Evolutionary conservation across 1,284 basidiomycete species (phyloP), one percentile per base, ranked within the genome.

Genomic region (Fomitopsis pinicola): DNA sequence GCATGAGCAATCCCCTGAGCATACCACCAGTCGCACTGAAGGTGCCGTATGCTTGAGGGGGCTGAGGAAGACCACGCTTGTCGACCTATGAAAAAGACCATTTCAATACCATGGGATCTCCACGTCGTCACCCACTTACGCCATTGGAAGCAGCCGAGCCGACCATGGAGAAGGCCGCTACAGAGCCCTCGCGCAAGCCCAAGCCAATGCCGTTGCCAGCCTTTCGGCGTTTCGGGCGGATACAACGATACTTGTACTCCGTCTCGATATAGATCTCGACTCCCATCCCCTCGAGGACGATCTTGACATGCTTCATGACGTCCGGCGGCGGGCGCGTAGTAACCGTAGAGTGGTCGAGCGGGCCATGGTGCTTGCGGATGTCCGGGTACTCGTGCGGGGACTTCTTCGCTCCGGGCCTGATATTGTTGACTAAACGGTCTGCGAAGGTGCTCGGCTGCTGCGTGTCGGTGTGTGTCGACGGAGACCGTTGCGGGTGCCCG

Each of bases 271-370:
- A 86, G 65, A 96, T 82, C 55, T 97, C 94, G 61, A 99, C 82
- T 26, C 97, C 97, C 94, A 99, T 96, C 46, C 83, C 84, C 68
- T 88, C 83, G 60, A 99, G 80, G 17, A 95, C 91, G 62, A 82
- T 80, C 67, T 85, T 82, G 40, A 98, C 85, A 71, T 95, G 91
- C 62, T 82, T 84, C 80, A 99, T 93, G 48, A 98, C 94, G 64
- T 94, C 91, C 6, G 87, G 83, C 14, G 97, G 96, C 15, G 88
- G 80, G 19, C 87, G 84, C 7, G 90, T 93, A 9, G 96, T 97
- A 65, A 98, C 86, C 44, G 91, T 97, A 26, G 89, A 89, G 71
- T 94, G 91, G 75, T 98, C 97, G 33, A 99, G 91, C 1, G 96
- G 89, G 66, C 97, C 96, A 66, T 93, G 90, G 71, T 98, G 97